Evolutionary conservation across 2,329 filamentous ascomycete species (phyloP).

Genomic region (Epichloe gansuensis): DNA sequence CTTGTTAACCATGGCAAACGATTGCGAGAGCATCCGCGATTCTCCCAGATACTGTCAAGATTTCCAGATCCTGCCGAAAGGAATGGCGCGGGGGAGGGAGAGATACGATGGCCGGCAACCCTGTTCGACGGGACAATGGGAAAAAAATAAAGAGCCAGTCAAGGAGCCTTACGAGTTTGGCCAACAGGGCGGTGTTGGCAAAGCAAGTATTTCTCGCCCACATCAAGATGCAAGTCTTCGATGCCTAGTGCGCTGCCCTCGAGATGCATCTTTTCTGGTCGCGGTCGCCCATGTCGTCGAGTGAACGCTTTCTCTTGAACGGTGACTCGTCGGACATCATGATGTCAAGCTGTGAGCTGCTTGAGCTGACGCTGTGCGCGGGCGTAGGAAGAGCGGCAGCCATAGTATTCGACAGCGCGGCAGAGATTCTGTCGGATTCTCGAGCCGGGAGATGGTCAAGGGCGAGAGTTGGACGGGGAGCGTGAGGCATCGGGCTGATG

Average conservation of each 20-base stretch:
- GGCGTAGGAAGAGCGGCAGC: constrained; percentile 46
- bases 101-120: not conserved
- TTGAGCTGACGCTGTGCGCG: constrained; percentile 50
- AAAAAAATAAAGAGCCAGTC: constrained; percentile 18
- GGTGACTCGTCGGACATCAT: constrained; percentile 40
- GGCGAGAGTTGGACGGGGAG: constrained; percentile 45
- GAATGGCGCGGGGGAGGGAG: constrained; percentile 2
- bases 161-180: constrained; percentile 50
- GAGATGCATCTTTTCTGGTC: constrained; percentile 50
- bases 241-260: constrained; percentile 50
- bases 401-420: constrained; percentile 31
- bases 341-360: constrained; percentile 31
- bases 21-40: constrained; percentile 14
- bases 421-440: constrained; percentile 37
- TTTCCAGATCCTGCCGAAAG: constrained; percentile 11
- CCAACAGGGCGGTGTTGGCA: constrained; percentile 25
- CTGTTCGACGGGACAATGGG: constrained; percentile 10
- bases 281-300: constrained; percentile 44
- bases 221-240: constrained; percentile 53
- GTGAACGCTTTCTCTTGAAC: constrained; percentile 49
- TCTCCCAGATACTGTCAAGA: not conserved
- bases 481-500: constrained; percentile 56
- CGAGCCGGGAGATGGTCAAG: constrained; percentile 37
- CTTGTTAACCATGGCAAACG: constrained; percentile 28
- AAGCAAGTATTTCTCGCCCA: constrained; percentile 55